Evolutionary conservation across 768 basidiomycete species (phyloP).

Genomic region (Boletus rubropictus): DNA sequence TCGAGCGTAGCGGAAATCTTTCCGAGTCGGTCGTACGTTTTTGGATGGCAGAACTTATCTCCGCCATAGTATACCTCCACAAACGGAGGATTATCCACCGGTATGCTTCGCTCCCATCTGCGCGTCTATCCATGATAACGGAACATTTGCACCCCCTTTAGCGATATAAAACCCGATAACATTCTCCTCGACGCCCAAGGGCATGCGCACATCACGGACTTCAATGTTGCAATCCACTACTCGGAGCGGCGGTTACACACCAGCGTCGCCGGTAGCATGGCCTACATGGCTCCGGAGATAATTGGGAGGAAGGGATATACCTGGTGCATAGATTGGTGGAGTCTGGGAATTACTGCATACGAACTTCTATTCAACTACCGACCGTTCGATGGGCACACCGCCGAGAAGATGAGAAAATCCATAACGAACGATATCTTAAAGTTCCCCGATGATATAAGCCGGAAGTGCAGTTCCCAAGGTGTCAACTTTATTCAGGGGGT

Average conservation of each 20-base stretch:
- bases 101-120: constrained; percentile 38
- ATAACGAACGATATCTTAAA: constrained; percentile 75
- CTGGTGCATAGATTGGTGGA: constrained; percentile 95
- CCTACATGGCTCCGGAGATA: constrained; percentile 99
- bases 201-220: constrained; percentile 96
- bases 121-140: constrained; percentile 6
- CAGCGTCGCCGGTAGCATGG: constrained; percentile 96
- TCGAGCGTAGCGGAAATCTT: constrained; percentile 65
- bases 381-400: constrained; percentile 86
- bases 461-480: constrained; percentile 60
- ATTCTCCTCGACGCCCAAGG: constrained; percentile 90
- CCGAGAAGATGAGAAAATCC: constrained; percentile 81
- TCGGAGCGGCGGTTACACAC: constrained; percentile 84
- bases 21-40: constrained; percentile 73
- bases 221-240: constrained; percentile 98
- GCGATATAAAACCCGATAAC: constrained; percentile 97
- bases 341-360: constrained; percentile 83
- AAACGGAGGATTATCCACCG: constrained; percentile 90
- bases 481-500: constrained; percentile 65
- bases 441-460: constrained; percentile 66
- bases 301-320: constrained; percentile 87
- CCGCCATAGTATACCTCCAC: constrained; percentile 86
- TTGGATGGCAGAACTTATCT: constrained; percentile 84
- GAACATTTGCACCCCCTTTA: constrained; percentile 32
- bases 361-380: constrained; percentile 80